Conservation (phyloP, 2,329 filamentous ascomycete genomes). For the Trichoderma semiorbis region DNA sequence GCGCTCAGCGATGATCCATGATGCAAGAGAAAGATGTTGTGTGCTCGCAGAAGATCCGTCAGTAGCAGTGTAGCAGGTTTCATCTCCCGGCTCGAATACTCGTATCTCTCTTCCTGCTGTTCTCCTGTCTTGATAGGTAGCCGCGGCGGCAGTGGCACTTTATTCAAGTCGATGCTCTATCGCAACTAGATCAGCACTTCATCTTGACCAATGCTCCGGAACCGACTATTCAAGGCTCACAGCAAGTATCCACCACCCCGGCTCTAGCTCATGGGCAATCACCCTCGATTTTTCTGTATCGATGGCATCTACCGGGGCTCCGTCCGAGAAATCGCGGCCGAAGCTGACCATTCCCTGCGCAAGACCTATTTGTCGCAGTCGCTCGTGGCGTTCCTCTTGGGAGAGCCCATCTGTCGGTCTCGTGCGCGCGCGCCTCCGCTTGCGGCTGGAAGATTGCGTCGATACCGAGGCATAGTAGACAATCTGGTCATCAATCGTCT, state of each 20-base stretch:
- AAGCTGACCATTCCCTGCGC: conserved; percentile 97
- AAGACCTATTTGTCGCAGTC: conserved; percentile 86
- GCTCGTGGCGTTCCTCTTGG: conserved; percentile 74
- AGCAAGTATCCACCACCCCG: conserved; percentile 92
- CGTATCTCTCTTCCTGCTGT: conserved; percentile 48
- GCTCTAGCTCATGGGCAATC: conserved; percentile 80
- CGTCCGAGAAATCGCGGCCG: conserved; percentile 79
- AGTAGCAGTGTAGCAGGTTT: conserved; percentile 75
- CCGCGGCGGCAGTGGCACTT: conserved; percentile 59
- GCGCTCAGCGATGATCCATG: conserved; percentile 72
- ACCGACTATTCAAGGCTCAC: conserved; percentile 49
- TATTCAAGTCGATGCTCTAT: conserved; percentile 69
- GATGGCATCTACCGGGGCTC: conserved; percentile 73
- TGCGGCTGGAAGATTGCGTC: conserved; percentile 37
- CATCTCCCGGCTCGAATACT: conserved; percentile 89
- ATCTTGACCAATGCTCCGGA: neutral
- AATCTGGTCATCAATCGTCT: conserved; percentile 71
- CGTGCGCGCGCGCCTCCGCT: conserved; percentile 41
- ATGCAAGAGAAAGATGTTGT: conserved; percentile 81
- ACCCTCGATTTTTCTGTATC: conserved; percentile 89
- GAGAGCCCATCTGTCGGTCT: conserved; percentile 44
- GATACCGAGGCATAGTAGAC: conserved; percentile 81
- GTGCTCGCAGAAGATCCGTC: conserved; percentile 76
- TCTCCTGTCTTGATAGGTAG: conserved; percentile 41
- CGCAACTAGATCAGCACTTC: conserved; percentile 1